A percentile compares a stretch with the other conserved stretches of the same genome.
These are phyloP conservation scores for Fusarium guadeloupense DNA, from an alignment of 2,329 filamentous ascomycete genomes.

Conservation along the genomic window DNA sequence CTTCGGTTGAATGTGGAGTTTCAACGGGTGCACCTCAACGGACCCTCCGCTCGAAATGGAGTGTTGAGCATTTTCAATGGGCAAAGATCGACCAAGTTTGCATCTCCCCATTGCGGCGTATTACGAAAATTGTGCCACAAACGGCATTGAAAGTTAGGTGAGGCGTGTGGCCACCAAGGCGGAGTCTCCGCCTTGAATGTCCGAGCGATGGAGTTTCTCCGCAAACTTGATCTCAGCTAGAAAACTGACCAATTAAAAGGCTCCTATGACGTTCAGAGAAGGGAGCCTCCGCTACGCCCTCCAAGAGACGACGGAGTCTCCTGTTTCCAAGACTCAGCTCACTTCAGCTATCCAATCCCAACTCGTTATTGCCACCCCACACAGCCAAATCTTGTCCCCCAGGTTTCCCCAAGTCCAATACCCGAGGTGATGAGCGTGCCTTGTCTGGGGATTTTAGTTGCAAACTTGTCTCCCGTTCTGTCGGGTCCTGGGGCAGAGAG, in stretches of 20 bases:
- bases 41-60: constrained; percentile 2
- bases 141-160: not conserved
- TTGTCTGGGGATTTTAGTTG: constrained; percentile 7
- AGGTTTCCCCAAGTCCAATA: constrained; percentile 26
- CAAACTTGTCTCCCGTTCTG: not conserved
- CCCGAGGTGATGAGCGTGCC: constrained; percentile 5
- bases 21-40: not conserved
- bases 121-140: constrained; percentile 3
- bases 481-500: not conserved
- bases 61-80: not conserved
- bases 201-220: constrained; percentile 13
- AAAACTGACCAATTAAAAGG: not conserved
- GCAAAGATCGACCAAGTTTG: constrained; percentile 12
- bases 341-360: constrained; percentile 11
- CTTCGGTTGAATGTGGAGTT: constrained; percentile 15
- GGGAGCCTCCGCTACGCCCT: constrained; percentile 6
- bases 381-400: constrained; percentile 12
- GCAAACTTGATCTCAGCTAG: not conserved
- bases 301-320: constrained; percentile 11
- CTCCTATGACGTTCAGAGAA: rapidly evolving
- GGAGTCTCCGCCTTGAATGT: constrained; percentile 13
- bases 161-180: not conserved
- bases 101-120: not conserved
- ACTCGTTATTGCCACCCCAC: constrained; percentile 22
- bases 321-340: not conserved